Base-by-base conservation (phyloP, 768 basidiomycete genomes). In the Trametes meyenii region DNA sequence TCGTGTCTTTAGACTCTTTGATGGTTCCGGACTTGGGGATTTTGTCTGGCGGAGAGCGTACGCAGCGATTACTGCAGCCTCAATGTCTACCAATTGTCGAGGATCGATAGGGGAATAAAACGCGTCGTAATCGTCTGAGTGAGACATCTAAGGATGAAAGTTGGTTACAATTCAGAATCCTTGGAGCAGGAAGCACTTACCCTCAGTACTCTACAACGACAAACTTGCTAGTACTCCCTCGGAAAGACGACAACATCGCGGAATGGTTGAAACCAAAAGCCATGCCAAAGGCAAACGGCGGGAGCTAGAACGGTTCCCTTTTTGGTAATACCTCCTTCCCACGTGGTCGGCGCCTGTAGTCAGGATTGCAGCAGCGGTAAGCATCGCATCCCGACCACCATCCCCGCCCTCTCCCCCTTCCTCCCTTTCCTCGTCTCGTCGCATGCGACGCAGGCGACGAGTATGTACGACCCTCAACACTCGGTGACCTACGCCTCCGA, bases 61-160 rank as follows among this genome's bases (percentile, higher is more conserved):
- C 4, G 57, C 46, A 39, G 62, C 51, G 21, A 57, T 19, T 4
- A 49, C 57, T n/a, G 57, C 57, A 14, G 49, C 62, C 21, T 63
- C 60, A 43, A 70, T 63, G 26, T 64, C 66, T 29, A 65, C 64
- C 40, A 67, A 42, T 26, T 62, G 45, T 40, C 61, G 60, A 21
- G 48, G 50, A 56, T 67, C 64, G 45, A 67, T 55, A 16, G 63
- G 61, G 16, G 55, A 38, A 38, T 71, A 67, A 38, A 59, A 66
- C 6, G 46, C 59, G 61, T 68, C 70, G 62, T 68, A 71, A 50
- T 71, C 70, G 61, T 71, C 70, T 10, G 49, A 24, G n/a, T 35
- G 29, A 2, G 57, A 40, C 57, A 58, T 58, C 57, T 58, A 33
- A 8, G 8, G 29, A 33, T 33, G 29, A 33, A 33, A 8, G 29